phyloP scores from a whole-genome alignment of 2,329 filamentous ascomycete species.

The Dryadomyces sulphureus region DNA sequence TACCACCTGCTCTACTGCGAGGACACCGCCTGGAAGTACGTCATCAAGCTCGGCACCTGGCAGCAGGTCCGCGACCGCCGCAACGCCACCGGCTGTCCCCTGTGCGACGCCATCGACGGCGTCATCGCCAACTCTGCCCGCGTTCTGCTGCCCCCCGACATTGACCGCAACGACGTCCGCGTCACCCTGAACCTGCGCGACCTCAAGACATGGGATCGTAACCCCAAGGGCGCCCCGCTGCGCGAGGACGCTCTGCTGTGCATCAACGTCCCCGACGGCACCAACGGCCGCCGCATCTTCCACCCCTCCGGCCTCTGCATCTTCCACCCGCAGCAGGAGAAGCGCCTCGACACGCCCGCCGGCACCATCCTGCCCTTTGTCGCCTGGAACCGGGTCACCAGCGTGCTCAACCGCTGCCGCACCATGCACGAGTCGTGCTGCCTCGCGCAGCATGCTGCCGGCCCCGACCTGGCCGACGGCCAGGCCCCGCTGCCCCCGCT shows the following conservation, averaged over 20 bases:
- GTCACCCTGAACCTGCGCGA: conserved; percentile 4
- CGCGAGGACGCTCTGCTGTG: background rate
- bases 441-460: background rate
- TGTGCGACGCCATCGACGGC: background rate
- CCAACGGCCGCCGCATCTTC: conserved; percentile 3
- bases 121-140: background rate
- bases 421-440: background rate
- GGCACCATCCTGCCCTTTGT: background rate
- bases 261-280: background rate
- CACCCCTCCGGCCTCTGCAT: conserved; percentile 20
- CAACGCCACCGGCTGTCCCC: background rate
- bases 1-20: background rate
- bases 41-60: background rate
- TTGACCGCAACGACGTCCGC: background rate
- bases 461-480: background rate
- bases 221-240: background rate
- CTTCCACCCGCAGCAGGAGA: conserved; percentile 13
- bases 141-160: background rate
- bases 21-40: background rate
- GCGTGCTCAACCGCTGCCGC: background rate
- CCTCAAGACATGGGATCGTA: background rate
- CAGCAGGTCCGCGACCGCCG: background rate
- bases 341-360: background rate
- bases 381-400: background rate
- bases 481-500: background rate